phyloP scores from a whole-genome alignment of 768 basidiomycete species.

The Lepiota venenata region DNA sequence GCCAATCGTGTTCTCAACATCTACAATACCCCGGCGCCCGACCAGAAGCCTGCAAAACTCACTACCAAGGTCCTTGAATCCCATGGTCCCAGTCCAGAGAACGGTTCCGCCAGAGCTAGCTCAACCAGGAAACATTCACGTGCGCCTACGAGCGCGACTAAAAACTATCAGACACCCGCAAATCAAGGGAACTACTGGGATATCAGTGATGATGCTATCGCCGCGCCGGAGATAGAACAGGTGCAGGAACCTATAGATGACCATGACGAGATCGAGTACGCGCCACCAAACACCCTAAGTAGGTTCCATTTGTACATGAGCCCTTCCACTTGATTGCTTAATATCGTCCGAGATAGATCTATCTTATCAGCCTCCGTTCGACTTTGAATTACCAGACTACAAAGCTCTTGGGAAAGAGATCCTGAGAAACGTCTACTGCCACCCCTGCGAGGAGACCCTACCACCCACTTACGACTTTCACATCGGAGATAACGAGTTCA shows the following conservation, averaged over 20 bases:
- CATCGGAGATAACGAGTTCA: conserved; percentile 17
- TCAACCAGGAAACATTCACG: conserved; percentile 65
- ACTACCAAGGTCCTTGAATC: conserved; percentile 15
- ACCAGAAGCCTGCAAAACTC: conserved; percentile 30
- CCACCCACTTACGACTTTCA: conserved; percentile 28
- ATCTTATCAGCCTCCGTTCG: conserved; percentile 40
- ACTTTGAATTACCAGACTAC: conserved; percentile 44
- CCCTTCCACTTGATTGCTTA: background rate
- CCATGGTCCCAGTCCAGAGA: conserved; percentile 30
- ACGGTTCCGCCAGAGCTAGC: conserved; percentile 52
- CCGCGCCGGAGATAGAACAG: conserved; percentile 26
- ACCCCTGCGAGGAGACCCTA: conserved; percentile 26
- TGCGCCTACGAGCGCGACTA: conserved; percentile 45
- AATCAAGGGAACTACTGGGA: conserved; percentile 75
- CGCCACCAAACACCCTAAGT: conserved; percentile 46
- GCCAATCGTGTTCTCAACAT: conserved; percentile 47
- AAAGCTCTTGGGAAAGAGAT: conserved; percentile 35
- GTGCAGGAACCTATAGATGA: conserved; percentile 28
- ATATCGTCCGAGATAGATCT: conserved; percentile 28
- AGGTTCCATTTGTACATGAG: conserved; percentile 7
- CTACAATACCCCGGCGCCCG: conserved; percentile 5
- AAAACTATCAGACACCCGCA: conserved; percentile 62
- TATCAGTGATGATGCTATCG: conserved; percentile 51
- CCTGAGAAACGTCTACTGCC: conserved; percentile 29
- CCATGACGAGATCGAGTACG: conserved; percentile 49